phyloP scores from a whole-genome alignment of 805 yeast species.

The Saccharomycopsis sp. region DNA sequence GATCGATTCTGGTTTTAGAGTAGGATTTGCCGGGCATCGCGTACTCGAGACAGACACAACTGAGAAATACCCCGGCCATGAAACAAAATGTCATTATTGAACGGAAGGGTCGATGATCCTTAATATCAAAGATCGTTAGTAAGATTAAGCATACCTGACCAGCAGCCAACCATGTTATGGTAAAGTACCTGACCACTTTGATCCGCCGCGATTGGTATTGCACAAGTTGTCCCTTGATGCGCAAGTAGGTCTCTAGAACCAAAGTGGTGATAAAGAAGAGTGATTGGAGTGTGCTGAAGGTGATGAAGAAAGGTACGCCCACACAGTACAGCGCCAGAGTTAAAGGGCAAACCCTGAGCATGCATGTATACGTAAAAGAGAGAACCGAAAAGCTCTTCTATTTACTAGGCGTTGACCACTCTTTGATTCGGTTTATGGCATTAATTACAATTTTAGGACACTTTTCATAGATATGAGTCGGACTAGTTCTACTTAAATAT shows the following conservation, averaged over 20 bases:
- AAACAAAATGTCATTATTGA: constrained; percentile 66
- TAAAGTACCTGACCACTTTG: constrained; percentile 34
- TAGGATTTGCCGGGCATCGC: constrained; percentile 40
- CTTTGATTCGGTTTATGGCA: no score
- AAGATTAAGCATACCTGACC: constrained; percentile 71
- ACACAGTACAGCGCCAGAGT: no score
- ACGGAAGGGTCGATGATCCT: constrained; percentile 39
- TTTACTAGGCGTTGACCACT: no score
- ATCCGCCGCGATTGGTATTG: constrained; percentile 42
- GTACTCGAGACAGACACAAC: constrained; percentile 42
- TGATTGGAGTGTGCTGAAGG: constrained; percentile 74
- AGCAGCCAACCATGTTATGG: constrained; percentile 37
- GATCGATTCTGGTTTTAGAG: constrained; percentile 4
- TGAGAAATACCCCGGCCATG: constrained; percentile 56
- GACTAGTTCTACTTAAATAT: no score
- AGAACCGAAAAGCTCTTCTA: no score
- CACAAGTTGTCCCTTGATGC: constrained; percentile 50
- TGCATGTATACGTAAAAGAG: no score
- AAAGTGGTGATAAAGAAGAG: constrained; percentile 61
- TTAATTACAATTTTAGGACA: no score
- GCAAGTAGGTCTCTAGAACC: constrained; percentile 52
- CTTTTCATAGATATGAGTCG: no score
- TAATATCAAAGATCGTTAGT: constrained; percentile 68
- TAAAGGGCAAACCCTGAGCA: no score
- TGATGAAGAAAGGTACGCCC: constrained; percentile 77